A percentile compares a stretch with the other conserved stretches of the same genome.
Conservation (phyloP, 345 rosid species). For the Abelmoschus esculentus region DNA sequence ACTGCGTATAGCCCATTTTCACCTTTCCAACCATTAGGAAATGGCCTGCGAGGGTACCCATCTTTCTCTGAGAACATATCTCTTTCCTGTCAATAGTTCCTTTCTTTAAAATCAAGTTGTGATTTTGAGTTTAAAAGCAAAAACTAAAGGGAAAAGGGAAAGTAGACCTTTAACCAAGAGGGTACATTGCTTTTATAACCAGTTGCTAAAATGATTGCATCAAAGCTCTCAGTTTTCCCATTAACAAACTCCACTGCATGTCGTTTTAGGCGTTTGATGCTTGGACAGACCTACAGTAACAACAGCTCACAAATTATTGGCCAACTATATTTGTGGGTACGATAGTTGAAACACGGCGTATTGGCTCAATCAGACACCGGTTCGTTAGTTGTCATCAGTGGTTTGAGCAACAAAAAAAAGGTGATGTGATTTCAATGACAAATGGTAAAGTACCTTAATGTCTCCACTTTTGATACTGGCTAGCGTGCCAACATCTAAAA, state of each 20-base stretch:
- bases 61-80: constrained; percentile 73
- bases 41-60: constrained; percentile 61
- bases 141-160: not conserved
- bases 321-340: too few species aligned
- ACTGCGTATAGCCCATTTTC: constrained; percentile 81
- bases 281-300: constrained; percentile 48
- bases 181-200: constrained; percentile 68
- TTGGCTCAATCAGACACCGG: not conserved
- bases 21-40: constrained; percentile 96
- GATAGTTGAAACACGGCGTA: too few species aligned
- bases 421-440: constrained; percentile 15
- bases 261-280: constrained; percentile 48
- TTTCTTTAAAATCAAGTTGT: not conserved
- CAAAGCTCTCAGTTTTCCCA: constrained; percentile 54
- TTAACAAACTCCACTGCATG: constrained; percentile 56
- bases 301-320: not conserved
- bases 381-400: constrained; percentile 13
- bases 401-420: not conserved
- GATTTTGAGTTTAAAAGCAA: too few species aligned
- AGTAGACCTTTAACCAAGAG: constrained; percentile 42
- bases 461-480: constrained; percentile 83
- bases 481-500: constrained; percentile 81
- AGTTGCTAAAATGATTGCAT: constrained; percentile 81
- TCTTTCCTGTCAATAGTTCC: constrained; percentile 39
- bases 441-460: constrained; percentile 45